Evolutionary conservation across 1,284 basidiomycete species (phyloP).

Genomic region (Ceratobasidium sp.): DNA sequence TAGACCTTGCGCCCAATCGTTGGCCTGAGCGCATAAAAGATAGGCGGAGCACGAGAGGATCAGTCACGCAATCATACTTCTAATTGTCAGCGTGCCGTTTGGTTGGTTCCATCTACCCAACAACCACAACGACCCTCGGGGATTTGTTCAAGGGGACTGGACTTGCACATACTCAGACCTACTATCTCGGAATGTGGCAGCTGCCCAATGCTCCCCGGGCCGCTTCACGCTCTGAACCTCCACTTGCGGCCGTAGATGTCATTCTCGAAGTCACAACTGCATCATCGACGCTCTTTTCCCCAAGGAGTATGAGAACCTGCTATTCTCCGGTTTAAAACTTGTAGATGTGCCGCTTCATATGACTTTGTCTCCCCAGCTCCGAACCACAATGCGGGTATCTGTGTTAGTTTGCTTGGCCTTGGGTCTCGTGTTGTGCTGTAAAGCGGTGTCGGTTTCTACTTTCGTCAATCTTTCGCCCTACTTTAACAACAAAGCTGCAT

Average conservation of each 20-base stretch:
- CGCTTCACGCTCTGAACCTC: neutral
- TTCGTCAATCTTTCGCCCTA: conserved; percentile 23
- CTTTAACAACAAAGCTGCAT: conserved; percentile 34
- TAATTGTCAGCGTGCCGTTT: neutral
- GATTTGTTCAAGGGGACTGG: no score
- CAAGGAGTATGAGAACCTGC: conserved; percentile 18
- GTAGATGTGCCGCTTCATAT: neutral
- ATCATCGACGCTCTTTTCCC: conserved; percentile 1
- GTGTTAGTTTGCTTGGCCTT: neutral
- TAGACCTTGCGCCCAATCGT: no score
- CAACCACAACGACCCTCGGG: neutral
- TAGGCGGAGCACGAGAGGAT: no score
- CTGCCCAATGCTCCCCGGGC: conserved; percentile 10
- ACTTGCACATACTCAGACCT: no score
- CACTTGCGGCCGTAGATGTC: neutral
- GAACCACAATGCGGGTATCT: neutral
- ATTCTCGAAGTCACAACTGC: conserved; percentile 14
- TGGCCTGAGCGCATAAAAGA: no score
- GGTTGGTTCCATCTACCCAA: neutral
- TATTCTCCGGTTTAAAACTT: neutral
- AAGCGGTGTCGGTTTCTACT: conserved; percentile 8
- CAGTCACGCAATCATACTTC: neutral
- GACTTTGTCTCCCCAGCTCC: neutral
- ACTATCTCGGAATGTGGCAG: no score
- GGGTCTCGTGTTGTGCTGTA: neutral